phyloP scores from a whole-genome alignment of 441 rosid genomes.

The Aleurites moluccanus region DNA sequence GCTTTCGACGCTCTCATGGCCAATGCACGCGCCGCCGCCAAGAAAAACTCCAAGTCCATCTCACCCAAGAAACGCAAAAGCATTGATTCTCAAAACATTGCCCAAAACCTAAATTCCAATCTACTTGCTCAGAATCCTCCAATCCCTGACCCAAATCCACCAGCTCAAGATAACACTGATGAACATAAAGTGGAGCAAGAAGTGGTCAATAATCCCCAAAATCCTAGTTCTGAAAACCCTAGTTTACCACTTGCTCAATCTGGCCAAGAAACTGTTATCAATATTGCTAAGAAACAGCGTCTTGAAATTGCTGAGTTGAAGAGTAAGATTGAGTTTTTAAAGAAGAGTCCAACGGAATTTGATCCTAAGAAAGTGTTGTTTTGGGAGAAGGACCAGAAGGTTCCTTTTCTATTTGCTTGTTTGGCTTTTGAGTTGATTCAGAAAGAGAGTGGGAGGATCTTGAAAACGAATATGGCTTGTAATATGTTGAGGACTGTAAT shows the following conservation, averaged over 20 bases:
- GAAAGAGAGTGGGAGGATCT: constrained; percentile 65
- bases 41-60: constrained; percentile 42
- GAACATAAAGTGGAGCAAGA: neutral
- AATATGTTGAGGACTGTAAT: constrained; percentile 85
- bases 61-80: too few relatives aligned
- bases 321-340: constrained; percentile 54
- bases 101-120: too few relatives aligned
- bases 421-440: constrained; percentile 73
- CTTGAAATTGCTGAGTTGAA: constrained; percentile 44
- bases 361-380: constrained; percentile 49
- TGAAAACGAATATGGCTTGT: constrained; percentile 79
- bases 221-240: constrained; percentile 5
- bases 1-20: constrained; percentile 91
- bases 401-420: constrained; percentile 72
- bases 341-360: constrained; percentile 64
- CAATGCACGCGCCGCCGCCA: constrained; percentile 64
- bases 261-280: too few relatives aligned
- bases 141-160: neutral
- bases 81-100: too few relatives aligned
- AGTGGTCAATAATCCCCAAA: neutral
- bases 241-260: neutral
- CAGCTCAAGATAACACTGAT: neutral
- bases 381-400: constrained; percentile 80
- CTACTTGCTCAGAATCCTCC: neutral
- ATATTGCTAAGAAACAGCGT: constrained; percentile 34